Conservation (phyloP, 768 basidiomycete species). For the Trametes punicea region DNA sequence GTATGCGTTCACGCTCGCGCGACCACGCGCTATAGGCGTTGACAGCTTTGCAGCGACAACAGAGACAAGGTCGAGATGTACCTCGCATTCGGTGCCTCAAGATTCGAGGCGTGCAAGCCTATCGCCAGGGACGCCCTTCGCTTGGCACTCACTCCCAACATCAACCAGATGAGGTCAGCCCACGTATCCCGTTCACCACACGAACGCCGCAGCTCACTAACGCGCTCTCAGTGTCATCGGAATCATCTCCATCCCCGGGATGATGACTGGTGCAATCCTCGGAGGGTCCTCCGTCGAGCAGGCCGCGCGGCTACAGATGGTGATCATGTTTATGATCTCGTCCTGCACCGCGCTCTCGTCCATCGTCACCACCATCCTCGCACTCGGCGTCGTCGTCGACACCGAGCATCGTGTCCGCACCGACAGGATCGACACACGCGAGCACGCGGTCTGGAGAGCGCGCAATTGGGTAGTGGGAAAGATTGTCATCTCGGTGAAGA, state of each 20-base stretch:
- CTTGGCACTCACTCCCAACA: constrained; percentile 73
- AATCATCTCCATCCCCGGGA: constrained; percentile 79
- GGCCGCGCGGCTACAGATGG: constrained; percentile 85
- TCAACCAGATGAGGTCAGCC: constrained; percentile 80
- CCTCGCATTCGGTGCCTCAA: constrained; percentile 80
- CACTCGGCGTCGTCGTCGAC: constrained; percentile 66
- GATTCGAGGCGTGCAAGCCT: constrained; percentile 80
- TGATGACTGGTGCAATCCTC: constrained; percentile 91
- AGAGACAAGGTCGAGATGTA: constrained; percentile 82
- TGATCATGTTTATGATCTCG: constrained; percentile 93
- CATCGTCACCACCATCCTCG: constrained; percentile 58
- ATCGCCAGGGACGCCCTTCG: constrained; percentile 77
- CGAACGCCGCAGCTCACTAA: background rate
- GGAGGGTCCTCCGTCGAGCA: constrained; percentile 83
- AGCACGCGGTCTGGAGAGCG: constrained; percentile 27
- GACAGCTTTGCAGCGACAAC: constrained; percentile 55
- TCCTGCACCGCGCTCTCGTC: constrained; percentile 71
- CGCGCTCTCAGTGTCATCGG: constrained; percentile 56
- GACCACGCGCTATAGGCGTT: too few species aligned
- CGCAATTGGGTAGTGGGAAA: constrained; percentile 30
- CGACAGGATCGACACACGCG: constrained; percentile 52
- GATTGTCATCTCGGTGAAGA: constrained; percentile 12
- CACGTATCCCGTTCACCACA: background rate
- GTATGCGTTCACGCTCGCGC: constrained; percentile 37
- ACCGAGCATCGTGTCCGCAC: constrained; percentile 57